phyloP scores from a whole-genome alignment of 495 filamentous ascomycete species.

The Penicillium nucicola region DNA sequence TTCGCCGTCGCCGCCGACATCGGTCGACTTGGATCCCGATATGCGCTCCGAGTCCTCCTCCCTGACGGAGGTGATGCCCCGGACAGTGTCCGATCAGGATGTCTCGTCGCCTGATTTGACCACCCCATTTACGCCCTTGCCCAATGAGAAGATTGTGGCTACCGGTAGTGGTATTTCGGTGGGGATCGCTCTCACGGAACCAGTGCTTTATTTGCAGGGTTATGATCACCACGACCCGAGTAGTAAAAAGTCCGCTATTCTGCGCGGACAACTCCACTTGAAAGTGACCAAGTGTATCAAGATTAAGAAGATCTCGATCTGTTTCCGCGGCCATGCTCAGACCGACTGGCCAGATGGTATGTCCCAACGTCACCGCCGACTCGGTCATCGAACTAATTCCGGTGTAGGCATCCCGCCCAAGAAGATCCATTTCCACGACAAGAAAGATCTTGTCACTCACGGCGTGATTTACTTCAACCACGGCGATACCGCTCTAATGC shows the following conservation, averaged over 20 bases:
- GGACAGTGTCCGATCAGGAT: constrained; percentile 19
- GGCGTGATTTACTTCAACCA: constrained; percentile 50
- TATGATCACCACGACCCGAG: constrained; percentile 77
- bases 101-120: constrained; percentile 25
- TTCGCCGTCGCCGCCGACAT: constrained; percentile 21
- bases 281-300: constrained; percentile 87
- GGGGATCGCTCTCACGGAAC: constrained; percentile 79
- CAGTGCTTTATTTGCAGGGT: constrained; percentile 83
- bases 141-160: constrained; percentile 66
- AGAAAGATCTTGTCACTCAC: constrained; percentile 53
- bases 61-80: constrained; percentile 27
- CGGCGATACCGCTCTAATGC: constrained; percentile 61
- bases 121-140: constrained; percentile 34
- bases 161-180: constrained; percentile 70
- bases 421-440: constrained; percentile 81
- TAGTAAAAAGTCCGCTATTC: constrained; percentile 72
- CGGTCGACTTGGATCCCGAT: constrained; percentile 27
- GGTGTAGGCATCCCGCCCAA: constrained; percentile 77
- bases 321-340: constrained; percentile 78
- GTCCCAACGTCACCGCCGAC: background rate
- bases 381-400: constrained; percentile 7
- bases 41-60: constrained; percentile 32
- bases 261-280: constrained; percentile 80
- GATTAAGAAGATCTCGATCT: constrained; percentile 88
- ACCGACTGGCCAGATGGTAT: constrained; percentile 96